A percentile compares a stretch with the other conserved stretches of the same genome.
Conservation (phyloP, 371 early-diverging fungal genomes). For the Synchytrium microbalum region DNA sequence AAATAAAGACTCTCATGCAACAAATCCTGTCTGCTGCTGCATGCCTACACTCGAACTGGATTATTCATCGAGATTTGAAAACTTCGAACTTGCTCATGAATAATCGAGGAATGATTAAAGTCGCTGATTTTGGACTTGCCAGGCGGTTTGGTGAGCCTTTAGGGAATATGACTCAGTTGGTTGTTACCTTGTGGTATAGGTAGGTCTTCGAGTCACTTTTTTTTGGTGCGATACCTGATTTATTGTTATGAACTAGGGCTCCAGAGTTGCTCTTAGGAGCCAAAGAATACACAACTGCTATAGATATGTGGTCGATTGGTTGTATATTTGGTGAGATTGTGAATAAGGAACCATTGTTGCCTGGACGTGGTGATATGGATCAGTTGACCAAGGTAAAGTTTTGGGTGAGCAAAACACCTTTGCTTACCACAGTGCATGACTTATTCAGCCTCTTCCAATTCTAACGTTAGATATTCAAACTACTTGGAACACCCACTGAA, state of each 20-base stretch:
- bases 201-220: slow-evolving; percentile 36
- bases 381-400: slow-evolving; percentile 33
- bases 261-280: slow-evolving; percentile 95
- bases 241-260: slow-evolving; percentile 62
- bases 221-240: slow-evolving; percentile 22
- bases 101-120: slow-evolving; percentile 68
- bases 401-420: background rate
- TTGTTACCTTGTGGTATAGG: slow-evolving; percentile 98
- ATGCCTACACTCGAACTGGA: slow-evolving; percentile 90
- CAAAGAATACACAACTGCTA: slow-evolving; percentile 83
- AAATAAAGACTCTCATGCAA: slow-evolving; percentile 50
- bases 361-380: slow-evolving; percentile 28
- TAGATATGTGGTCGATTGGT: slow-evolving; percentile 99
- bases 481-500: slow-evolving; percentile 50
- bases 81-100: slow-evolving; percentile 90
- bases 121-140: slow-evolving; percentile 69
- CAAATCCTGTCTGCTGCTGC: slow-evolving; percentile 68
- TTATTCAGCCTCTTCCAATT: slow-evolving; percentile 8
- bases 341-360: slow-evolving; percentile 27
- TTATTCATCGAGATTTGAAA: slow-evolving; percentile 96
- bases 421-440: background rate
- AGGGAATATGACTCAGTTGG: slow-evolving; percentile 87
- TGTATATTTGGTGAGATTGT: slow-evolving; percentile 48
- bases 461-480: slow-evolving; percentile 42
- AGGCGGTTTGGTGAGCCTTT: slow-evolving; percentile 18